Conservation (phyloP, 2,329 filamentous ascomycete species). For the Diaporthe destruens region DNA sequence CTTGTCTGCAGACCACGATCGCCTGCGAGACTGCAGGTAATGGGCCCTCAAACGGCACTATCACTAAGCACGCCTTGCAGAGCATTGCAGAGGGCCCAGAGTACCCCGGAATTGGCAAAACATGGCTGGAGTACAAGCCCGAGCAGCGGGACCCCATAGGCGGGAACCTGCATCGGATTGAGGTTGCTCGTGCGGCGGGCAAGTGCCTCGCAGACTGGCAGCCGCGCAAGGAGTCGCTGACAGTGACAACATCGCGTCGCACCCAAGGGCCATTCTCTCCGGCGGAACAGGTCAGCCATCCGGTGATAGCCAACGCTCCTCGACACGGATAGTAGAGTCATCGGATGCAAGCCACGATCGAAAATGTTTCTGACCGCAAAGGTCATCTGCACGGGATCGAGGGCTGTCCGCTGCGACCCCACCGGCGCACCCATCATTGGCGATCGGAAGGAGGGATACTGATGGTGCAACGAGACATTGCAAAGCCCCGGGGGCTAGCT, state of each 20-base stretch:
- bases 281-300: background rate
- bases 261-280: background rate
- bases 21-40: background rate
- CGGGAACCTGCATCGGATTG: background rate
- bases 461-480: slow-evolving; percentile 16
- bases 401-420: background rate
- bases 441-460: background rate
- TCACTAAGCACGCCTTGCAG: background rate
- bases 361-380: background rate
- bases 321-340: background rate
- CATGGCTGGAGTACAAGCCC: background rate
- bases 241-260: background rate
- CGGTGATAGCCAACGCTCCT: background rate
- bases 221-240: background rate
- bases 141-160: background rate
- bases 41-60: background rate
- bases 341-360: slow-evolving; percentile 14
- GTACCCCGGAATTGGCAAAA: background rate
- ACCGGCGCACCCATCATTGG: background rate
- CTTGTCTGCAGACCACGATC: slow-evolving; percentile 13
- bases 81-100: background rate
- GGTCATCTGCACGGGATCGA: slow-evolving; percentile 23
- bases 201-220: background rate
- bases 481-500: background rate
- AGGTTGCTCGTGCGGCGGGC: background rate